phyloP scores from a whole-genome alignment of 2,329 filamentous ascomycete species.

The Nothopassalora personata region DNA sequence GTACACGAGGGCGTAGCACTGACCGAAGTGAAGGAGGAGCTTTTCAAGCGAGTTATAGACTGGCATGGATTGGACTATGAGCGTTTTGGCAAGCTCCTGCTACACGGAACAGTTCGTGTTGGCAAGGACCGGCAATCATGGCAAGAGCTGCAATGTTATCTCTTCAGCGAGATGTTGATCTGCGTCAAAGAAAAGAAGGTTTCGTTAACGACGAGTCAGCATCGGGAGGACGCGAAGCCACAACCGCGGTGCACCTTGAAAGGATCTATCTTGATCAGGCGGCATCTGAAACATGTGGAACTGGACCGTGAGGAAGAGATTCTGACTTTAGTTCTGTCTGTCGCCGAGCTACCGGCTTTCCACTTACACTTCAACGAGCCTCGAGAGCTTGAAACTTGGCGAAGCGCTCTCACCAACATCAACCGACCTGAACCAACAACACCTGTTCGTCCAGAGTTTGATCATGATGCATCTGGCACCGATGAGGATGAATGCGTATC shows the following conservation, averaged over 20 bases:
- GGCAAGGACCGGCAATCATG: slow-evolving; percentile 94
- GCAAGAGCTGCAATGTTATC: slow-evolving; percentile 95
- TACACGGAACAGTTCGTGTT: slow-evolving; percentile 85
- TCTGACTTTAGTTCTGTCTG: slow-evolving; percentile 83
- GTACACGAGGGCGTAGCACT: slow-evolving; percentile 65
- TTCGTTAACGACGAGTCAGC: slow-evolving; percentile 46
- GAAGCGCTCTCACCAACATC: slow-evolving; percentile 77
- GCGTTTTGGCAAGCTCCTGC: slow-evolving; percentile 83
- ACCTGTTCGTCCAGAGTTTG: slow-evolving; percentile 65
- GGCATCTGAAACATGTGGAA: slow-evolving; percentile 90
- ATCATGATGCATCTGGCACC: slow-evolving; percentile 56
- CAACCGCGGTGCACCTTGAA: slow-evolving; percentile 82
- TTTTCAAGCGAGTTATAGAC: slow-evolving; percentile 87
- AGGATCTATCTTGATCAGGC: slow-evolving; percentile 96
- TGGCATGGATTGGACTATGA: slow-evolving; percentile 96
- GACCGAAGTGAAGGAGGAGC: slow-evolving; percentile 77
- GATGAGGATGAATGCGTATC: slow-evolving; percentile 38
- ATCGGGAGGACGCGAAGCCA: slow-evolving; percentile 60
- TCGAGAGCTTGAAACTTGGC: slow-evolving; percentile 83
- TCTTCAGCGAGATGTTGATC: slow-evolving; percentile 98
- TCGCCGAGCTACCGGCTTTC: slow-evolving; percentile 87
- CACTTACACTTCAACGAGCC: slow-evolving; percentile 83
- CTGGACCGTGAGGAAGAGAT: slow-evolving; percentile 67
- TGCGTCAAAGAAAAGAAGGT: slow-evolving; percentile 96
- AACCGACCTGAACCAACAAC: slow-evolving; percentile 58